Percentiles rank a stretch among this genome's conserved stretches.
These are phyloP conservation scores for Boletus rubropictus DNA, from an alignment of 768 basidiomycete genomes.

Conservation along the genomic window DNA sequence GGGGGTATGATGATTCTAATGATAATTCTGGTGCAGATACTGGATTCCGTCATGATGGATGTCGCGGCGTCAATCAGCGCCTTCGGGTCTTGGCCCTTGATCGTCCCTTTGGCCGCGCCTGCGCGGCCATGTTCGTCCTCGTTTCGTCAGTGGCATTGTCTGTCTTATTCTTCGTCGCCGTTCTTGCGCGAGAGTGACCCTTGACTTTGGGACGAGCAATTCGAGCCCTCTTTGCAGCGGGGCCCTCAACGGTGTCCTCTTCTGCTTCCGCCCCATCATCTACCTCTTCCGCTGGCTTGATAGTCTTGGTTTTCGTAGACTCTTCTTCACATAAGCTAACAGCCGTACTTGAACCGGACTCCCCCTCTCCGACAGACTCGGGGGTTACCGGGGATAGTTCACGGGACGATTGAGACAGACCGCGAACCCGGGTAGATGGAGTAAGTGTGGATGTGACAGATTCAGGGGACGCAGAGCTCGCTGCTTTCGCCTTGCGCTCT, in stretches of 20 bases:
- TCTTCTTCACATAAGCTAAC: constrained; percentile 29
- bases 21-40: constrained; percentile 15
- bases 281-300: constrained; percentile 10
- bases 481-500: constrained; percentile 22
- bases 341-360: constrained; percentile 31
- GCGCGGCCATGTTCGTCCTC: constrained; percentile 19
- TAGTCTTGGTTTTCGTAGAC: constrained; percentile 18
- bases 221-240: constrained; percentile 19
- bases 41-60: constrained; percentile 9
- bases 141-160: constrained; percentile 7
- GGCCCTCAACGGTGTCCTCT: constrained; percentile 10
- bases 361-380: constrained; percentile 24
- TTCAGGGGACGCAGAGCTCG: constrained; percentile 18
- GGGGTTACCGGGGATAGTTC: constrained; percentile 19
- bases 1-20: constrained; percentile 18
- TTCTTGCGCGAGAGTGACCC: constrained; percentile 15
- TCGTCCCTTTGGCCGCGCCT: constrained; percentile 29
- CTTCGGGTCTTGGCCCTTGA: constrained; percentile 26
- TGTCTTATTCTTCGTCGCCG: constrained; percentile 14
- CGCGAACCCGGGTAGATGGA: constrained; percentile 19
- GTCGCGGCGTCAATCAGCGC: constrained; percentile 20
- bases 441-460: constrained; percentile 29
- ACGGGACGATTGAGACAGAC: constrained; percentile 21
- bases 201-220: constrained; percentile 21
- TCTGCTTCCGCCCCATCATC: constrained; percentile 13